Percentiles rank a stretch among this genome's conserved stretches.
Evolutionary conservation across 1,284 basidiomycete species (phyloP).

Genomic region (Acaromyces ingoldii): DNA sequence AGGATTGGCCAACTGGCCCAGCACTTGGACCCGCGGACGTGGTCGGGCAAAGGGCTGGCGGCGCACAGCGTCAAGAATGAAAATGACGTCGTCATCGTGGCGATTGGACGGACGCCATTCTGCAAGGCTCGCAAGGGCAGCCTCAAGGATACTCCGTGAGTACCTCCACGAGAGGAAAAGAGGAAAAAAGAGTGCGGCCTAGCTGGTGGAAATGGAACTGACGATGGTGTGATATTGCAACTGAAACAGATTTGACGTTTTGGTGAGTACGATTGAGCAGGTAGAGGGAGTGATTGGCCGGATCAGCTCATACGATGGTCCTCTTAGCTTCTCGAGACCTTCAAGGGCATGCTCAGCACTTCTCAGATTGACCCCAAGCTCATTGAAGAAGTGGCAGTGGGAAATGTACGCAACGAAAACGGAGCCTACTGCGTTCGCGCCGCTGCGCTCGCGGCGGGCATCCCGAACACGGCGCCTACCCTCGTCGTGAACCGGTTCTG

Average conservation of each 20-base stretch:
- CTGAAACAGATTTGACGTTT: constrained; percentile 17
- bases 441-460: constrained; percentile 73
- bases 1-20: constrained; percentile 34
- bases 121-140: constrained; percentile 72
- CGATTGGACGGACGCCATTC: constrained; percentile 72
- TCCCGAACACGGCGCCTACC: constrained; percentile 70
- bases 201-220: no score
- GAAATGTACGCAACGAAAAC: constrained; percentile 39
- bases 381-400: constrained; percentile 74
- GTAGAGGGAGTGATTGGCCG: no score
- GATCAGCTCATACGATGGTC: no score
- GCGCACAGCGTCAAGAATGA: constrained; percentile 37
- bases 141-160: constrained; percentile 70
- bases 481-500: constrained; percentile 55
- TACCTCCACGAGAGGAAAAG: constrained; percentile 57
- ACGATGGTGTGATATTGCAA: no score
- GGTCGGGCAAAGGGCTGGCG: constrained; percentile 36
- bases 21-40: constrained; percentile 43
- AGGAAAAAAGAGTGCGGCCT: no score
- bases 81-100: constrained; percentile 64
- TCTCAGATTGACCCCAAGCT: constrained; percentile 65
- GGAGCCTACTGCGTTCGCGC: constrained; percentile 50
- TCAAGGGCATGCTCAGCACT: constrained; percentile 61
- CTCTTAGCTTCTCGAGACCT: constrained; percentile 21
- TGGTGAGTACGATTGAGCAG: no score